Conservation (phyloP, 2,329 filamentous ascomycete genomes). For the Chalaropsis ovoidea region DNA sequence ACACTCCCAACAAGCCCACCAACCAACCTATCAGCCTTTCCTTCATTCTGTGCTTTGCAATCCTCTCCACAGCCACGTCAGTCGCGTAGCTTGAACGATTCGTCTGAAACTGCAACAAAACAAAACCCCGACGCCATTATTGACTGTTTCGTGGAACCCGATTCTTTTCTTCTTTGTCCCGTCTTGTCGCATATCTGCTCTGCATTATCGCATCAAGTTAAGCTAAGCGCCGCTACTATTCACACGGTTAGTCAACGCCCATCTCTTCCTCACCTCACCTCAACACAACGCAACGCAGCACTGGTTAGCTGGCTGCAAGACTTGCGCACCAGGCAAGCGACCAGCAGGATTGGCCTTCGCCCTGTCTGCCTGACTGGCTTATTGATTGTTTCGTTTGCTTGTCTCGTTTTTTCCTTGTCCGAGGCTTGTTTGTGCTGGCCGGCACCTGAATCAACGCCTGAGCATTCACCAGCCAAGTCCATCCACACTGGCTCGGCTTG, state of each 20-base stretch:
- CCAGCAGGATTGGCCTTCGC: no score
- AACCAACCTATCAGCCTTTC: constrained; percentile 14
- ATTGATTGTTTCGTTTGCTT: constrained; percentile 4
- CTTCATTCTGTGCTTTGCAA: constrained; percentile 21
- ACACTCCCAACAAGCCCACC: constrained; percentile 14
- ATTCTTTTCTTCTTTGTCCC: background rate
- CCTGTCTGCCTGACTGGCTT: background rate
- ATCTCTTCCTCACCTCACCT: no score
- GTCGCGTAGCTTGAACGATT: background rate
- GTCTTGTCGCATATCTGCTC: background rate
- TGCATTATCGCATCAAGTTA: background rate
- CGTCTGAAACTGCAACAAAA: background rate
- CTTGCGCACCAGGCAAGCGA: no score
- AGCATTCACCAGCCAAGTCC: background rate
- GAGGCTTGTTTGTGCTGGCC: constrained; percentile 6
- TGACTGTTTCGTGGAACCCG: background rate
- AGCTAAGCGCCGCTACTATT: background rate
- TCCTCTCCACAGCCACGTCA: background rate
- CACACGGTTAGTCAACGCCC: background rate
- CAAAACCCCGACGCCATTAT: background rate
- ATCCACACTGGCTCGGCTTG: constrained; percentile 12
- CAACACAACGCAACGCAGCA: no score
- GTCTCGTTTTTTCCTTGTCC: background rate
- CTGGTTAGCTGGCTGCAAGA: background rate
- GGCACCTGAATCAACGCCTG: constrained; percentile 2